These are phyloP conservation scores for Pichia sp. DNA, from an alignment of 1,139 yeast genomes.

Conservation along the genomic window DNA sequence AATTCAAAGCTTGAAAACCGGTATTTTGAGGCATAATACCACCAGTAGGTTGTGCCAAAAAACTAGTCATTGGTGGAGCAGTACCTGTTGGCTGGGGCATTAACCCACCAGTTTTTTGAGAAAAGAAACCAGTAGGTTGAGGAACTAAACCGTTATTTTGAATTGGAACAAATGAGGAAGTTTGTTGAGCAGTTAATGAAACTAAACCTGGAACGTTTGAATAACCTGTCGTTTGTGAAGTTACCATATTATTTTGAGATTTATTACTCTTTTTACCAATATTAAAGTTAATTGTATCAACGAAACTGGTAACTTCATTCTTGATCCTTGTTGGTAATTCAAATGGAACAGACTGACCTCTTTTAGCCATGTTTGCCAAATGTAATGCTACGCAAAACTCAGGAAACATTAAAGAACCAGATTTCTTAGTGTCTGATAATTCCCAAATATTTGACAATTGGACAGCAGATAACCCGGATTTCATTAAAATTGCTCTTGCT, in stretches of 20 bases:
- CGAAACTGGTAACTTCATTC: constrained; percentile 81
- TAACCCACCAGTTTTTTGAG: constrained; percentile 28
- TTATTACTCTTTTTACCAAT: constrained; percentile 42
- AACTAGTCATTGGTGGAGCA: constrained; percentile 21
- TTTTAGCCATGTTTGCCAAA: constrained; percentile 69
- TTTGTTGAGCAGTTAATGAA: constrained; percentile 28
- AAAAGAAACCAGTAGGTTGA: constrained; percentile 31
- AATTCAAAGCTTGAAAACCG: constrained; percentile 13
- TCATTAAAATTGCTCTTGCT: constrained; percentile 72
- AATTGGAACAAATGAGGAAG: constrained; percentile 37
- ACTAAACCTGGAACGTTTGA: constrained; percentile 30
- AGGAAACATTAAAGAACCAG: constrained; percentile 83
- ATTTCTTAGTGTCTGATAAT: constrained; percentile 76
- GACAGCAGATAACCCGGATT: constrained; percentile 72
- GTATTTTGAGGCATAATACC: constrained; percentile 28
- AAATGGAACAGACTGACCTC: constrained; percentile 72
- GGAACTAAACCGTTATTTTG: constrained; percentile 35
- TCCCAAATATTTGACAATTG: constrained; percentile 87
- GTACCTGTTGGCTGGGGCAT: constrained; percentile 23
- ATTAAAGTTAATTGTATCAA: constrained; percentile 78
- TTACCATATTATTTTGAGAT: constrained; percentile 25
- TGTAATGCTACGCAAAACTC: constrained; percentile 93
- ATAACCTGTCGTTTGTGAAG: constrained; percentile 26
- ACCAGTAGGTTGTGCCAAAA: constrained; percentile 28
- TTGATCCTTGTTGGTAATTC: constrained; percentile 63